Conservation (phyloP, 2,329 filamentous ascomycete genomes). For the Knoxdaviesia capensis region DNA sequence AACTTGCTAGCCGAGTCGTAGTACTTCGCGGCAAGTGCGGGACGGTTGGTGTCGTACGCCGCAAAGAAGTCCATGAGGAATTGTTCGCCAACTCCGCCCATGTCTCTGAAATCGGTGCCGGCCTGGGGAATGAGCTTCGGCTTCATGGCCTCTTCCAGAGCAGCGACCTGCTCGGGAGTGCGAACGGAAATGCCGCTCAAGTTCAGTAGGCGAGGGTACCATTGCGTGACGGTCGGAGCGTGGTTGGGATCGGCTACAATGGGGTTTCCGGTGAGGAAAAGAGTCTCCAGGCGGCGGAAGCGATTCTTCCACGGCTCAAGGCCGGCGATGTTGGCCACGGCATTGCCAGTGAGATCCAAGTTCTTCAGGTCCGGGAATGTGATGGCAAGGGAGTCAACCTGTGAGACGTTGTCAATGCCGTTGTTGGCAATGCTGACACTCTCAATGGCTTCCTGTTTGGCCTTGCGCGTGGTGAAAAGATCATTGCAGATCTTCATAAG, state of each 20-base stretch:
- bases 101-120: slow-evolving; percentile 53
- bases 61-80: slow-evolving; percentile 59
- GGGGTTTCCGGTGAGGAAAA: slow-evolving; percentile 62
- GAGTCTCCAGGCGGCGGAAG: slow-evolving; percentile 59
- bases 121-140: slow-evolving; percentile 39
- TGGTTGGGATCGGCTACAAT: slow-evolving; percentile 40
- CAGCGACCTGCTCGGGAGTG: slow-evolving; percentile 47
- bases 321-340: slow-evolving; percentile 45
- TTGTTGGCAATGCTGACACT: slow-evolving; percentile 73
- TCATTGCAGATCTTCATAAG: slow-evolving; percentile 73
- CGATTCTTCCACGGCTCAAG: slow-evolving; percentile 61
- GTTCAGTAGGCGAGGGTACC: slow-evolving; percentile 64
- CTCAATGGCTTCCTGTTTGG: slow-evolving; percentile 58
- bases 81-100: slow-evolving; percentile 50
- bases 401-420: slow-evolving; percentile 48
- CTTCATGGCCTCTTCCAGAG: slow-evolving; percentile 25
- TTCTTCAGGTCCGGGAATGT: slow-evolving; percentile 76
- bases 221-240: slow-evolving; percentile 48
- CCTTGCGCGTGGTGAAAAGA: slow-evolving; percentile 50
- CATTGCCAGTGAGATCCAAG: slow-evolving; percentile 74
- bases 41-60: slow-evolving; percentile 53
- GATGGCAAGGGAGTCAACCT: slow-evolving; percentile 54
- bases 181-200: slow-evolving; percentile 60
- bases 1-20: slow-evolving; percentile 64
- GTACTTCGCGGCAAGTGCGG: slow-evolving; percentile 38